Evolutionary conservation across 805 yeast genomes (phyloP), one percentile per base, ranked within the genome.

Genomic region (Clavispora santaluciae): DNA sequence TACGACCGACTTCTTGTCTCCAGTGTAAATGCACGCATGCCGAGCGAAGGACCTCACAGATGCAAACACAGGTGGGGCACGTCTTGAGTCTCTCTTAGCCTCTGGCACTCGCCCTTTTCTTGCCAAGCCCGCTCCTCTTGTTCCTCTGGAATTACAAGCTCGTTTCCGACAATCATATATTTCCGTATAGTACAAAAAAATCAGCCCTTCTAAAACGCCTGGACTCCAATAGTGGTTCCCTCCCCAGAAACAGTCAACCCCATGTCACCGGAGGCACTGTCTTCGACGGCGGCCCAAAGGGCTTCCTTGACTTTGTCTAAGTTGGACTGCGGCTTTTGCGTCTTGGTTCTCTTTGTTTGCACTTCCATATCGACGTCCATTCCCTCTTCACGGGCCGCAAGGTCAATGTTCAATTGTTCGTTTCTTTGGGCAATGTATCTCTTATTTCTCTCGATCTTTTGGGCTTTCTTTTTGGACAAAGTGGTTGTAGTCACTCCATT

Each of bases 181-280:
- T 23, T 28, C 31, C 31, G 31, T 28, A 28, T 28, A 8, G 31
- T 28, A 28, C 31, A 28, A 28, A 23, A 28, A 28, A n/a, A n/a
- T n/a, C 31, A 28, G 31, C 31, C 31, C 31, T 15, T 12, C 23
- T 33, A 67, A 70, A 80, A 60, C 47, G 73, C 61, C 39, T 88
- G 89, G 22, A 83, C 79, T 31, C 96, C 96, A 49, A 89, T 64
- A 10, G 95, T 83, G 24, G 96, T 89, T 43, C 96, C 96, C 56
- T 80, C 78, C 28, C 87, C 86, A 20, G 70, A 61, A 8, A 63
- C 54, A 21, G 67, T 60, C 35, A 72, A 59, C 23, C 68, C 63
- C 44, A 78, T 63, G 15, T 72, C 71, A 24, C 68, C 68, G 28
- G 72, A 60, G 4, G 76, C 68, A 22, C 69, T 64, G 56, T 80